phyloP scores from a whole-genome alignment of 495 filamentous ascomycete species.

The Jackrogersella minutella region DNA sequence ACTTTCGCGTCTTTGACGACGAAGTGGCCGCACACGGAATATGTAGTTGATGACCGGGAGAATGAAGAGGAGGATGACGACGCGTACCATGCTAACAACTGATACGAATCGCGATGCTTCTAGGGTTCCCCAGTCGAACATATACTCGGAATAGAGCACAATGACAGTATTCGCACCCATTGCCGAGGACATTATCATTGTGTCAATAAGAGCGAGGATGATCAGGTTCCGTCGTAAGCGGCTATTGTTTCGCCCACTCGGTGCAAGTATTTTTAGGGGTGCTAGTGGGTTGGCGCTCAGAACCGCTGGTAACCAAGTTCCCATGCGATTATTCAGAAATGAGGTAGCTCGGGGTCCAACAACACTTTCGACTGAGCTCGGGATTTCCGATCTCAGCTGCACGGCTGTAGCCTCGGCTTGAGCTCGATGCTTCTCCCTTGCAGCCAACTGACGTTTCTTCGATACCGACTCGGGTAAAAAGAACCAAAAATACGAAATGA shows the following conservation, averaged over 20 bases:
- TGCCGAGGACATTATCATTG: conserved; percentile 77
- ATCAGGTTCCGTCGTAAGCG: conserved; percentile 79
- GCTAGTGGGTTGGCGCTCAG: conserved; percentile 66
- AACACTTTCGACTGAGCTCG: conserved; percentile 27
- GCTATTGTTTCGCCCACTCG: conserved; percentile 68
- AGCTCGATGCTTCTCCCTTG: conserved; percentile 68
- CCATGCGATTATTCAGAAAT: conserved; percentile 46
- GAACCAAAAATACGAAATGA: conserved; percentile 71
- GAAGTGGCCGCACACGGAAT: conserved; percentile 63
- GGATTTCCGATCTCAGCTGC: conserved; percentile 31
- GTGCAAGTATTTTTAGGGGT: conserved; percentile 80
- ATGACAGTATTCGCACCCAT: conserved; percentile 82
- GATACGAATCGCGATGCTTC: conserved; percentile 82
- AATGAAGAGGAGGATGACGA: conserved; percentile 74
- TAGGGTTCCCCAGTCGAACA: conserved; percentile 82
- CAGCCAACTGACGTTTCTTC: conserved; percentile 68
- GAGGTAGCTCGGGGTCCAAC: conserved; percentile 29
- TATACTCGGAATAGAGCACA: conserved; percentile 78
- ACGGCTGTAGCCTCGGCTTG: conserved; percentile 38
- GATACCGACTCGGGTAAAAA: conserved; percentile 84
- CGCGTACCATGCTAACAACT: conserved; percentile 75
- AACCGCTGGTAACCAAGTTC: conserved; percentile 49
- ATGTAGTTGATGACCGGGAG: conserved; percentile 76
- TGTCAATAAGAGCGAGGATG: conserved; percentile 80
- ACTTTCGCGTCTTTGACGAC: conserved; percentile 44